Evolutionary conservation across 2,329 filamentous ascomycete genomes (phyloP), one percentile per base, ranked within the genome.

Genomic region (Microsporum ferrugineum): DNA sequence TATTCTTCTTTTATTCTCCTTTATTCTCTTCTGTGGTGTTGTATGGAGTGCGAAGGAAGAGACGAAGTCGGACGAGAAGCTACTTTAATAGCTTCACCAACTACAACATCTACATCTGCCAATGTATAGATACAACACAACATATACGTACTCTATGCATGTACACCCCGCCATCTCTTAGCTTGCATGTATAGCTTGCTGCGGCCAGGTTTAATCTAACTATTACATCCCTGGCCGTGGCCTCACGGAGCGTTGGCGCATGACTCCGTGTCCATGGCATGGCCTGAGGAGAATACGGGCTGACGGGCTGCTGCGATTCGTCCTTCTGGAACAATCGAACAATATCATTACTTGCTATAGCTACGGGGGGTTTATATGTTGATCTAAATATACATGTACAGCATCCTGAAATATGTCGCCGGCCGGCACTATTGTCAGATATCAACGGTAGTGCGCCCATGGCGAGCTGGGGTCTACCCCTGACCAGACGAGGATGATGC

Each of bases 391-490:
- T 55, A 55, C 49, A 55, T 31, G 17, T 23, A 8, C 5, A 29
- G 23, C 31, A 53, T 33, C 2, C 27, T n/a, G 3, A 49, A 17
- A 23, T 10, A n/a, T 55, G 8, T 34, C 33, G 49, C 49, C 49
- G 14, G 29, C 31, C 49, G 49, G 49, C 49, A 55, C 17, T 49
- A 14, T 34, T 31, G 23, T 29, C 23, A 49, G 29, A 31, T 10
- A 14, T 29, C 10, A 53, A 36, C 49, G 49, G 49, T 36, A 55
- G 49, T 55, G 49, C 49, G 49, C 49, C 49, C 49, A 55, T 55
- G 49, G 49, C 49, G 49, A 55, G 49, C 49, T 55, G 49, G 49
- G 49, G 49, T 55, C 27, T 55, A 55, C 49, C 49, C 49, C 49
- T 55, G 49, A 27, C 23, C n/a, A 3, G 31, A 53, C 49, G 31